Conservation (phyloP, 306 rosid species). For the Delonix regia region DNA sequence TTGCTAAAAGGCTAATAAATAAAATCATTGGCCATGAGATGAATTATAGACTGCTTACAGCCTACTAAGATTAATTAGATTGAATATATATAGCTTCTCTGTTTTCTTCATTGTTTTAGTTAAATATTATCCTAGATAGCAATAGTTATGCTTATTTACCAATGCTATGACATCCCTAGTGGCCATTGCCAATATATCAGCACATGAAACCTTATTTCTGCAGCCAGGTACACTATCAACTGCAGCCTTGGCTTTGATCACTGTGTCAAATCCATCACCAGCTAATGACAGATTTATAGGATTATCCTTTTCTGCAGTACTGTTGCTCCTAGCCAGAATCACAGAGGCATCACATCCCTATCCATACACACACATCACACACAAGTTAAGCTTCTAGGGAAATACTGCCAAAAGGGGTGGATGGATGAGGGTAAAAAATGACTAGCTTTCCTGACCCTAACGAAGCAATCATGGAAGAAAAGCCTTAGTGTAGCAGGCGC, state of each 20-base stretch:
- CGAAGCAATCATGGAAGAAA: slow-evolving; percentile 90
- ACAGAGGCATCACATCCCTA: slow-evolving; percentile 97
- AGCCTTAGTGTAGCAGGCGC: slow-evolving; percentile 91
- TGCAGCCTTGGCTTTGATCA: slow-evolving; percentile 82
- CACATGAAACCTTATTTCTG: slow-evolving; percentile 84
- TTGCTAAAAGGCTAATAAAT: background rate
- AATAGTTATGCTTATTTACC: slow-evolving; percentile 49
- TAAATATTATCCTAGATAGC: background rate
- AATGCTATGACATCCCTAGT: slow-evolving; percentile 71
- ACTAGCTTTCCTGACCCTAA: slow-evolving; percentile 51
- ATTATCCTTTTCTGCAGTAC: slow-evolving; percentile 67
- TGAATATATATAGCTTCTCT: background rate
- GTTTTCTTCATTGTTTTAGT: background rate
- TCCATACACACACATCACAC: background rate
- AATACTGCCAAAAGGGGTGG: background rate
- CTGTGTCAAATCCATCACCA: slow-evolving; percentile 94
- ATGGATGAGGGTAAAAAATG: background rate
- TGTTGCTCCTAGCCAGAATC: slow-evolving; percentile 58
- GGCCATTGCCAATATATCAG: slow-evolving; percentile 92
- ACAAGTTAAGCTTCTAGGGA: background rate
- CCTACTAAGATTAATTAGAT: background rate
- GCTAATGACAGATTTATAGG: slow-evolving; percentile 72
- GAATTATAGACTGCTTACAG: too few relatives aligned
- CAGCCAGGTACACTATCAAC: slow-evolving; percentile 70
- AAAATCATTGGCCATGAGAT: background rate